phyloP scores from a whole-genome alignment of 148 eudicot genomes.

The Amaranthus cruentus region DNA sequence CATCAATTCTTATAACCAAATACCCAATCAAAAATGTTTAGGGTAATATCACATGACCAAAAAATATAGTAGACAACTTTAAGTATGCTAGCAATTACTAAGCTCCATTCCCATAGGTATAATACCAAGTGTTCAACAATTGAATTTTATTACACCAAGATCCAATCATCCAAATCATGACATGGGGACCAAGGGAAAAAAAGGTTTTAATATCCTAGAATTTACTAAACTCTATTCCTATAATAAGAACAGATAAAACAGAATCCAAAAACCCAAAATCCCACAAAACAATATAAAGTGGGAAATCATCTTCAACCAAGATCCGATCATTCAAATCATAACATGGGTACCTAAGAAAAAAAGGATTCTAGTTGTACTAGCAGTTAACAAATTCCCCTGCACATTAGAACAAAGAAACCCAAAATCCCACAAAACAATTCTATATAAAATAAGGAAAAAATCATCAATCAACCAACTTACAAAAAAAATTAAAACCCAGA shows the following conservation, averaged over 20 bases:
- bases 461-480: background rate
- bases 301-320: background rate
- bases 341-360: background rate
- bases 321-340: conserved; percentile 13
- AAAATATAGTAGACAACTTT: no score
- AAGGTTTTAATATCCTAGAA: background rate
- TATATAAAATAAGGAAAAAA: background rate
- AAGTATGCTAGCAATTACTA: no score
- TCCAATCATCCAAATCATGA: conserved; percentile 12
- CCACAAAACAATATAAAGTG: background rate
- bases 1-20: background rate
- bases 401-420: background rate
- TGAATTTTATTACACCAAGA: conserved; percentile 1
- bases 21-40: background rate
- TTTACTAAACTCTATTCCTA: background rate
- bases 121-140: background rate
- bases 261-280: conserved; percentile 2
- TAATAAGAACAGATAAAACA: background rate
- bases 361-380: background rate
- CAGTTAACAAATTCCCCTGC: background rate
- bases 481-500: background rate
- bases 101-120: no score
- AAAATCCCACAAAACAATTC: background rate
- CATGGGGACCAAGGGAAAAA: background rate
- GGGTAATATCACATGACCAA: no score